Percentiles rank a stretch among this genome's conserved stretches.
These are phyloP conservation scores for Pyrus communis DNA, from an alignment of 306 rosid species.

Conservation along the genomic window DNA sequence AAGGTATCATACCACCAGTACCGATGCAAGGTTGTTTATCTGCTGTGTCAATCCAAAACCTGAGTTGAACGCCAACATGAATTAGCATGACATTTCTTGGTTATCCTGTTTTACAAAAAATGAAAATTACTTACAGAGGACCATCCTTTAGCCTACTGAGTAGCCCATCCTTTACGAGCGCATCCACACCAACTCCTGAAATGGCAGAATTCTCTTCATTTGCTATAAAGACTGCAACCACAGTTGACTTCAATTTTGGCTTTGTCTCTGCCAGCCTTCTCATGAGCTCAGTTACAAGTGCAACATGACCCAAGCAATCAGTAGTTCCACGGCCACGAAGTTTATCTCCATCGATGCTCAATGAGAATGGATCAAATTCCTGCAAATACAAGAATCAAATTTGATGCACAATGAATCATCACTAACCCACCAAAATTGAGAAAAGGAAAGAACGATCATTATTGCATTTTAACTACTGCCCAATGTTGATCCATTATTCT, in stretches of 20 bases:
- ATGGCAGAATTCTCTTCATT: conserved; percentile 85
- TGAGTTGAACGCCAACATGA: conserved; percentile 16
- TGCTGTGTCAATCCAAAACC: conserved; percentile 90
- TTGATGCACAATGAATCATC: not conserved
- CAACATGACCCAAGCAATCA: conserved; percentile 93
- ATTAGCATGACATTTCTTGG: not conserved
- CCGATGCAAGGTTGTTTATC: conserved; percentile 95
- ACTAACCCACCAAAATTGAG: not conserved
- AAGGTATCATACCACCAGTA: conserved; percentile 91
- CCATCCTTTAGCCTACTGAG: conserved; percentile 67
- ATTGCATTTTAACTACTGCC: not conserved
- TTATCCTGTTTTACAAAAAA: not conserved
- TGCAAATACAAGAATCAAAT: conserved; percentile 10
- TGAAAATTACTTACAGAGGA: conserved; percentile 58
- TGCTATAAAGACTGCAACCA: conserved; percentile 83
- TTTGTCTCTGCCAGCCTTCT: conserved; percentile 73
- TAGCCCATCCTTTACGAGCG: conserved; percentile 72
- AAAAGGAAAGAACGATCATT: not conserved
- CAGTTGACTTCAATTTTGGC: conserved; percentile 64
- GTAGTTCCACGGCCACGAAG: conserved; percentile 93
- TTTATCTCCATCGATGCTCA: conserved; percentile 82
- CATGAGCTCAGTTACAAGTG: conserved; percentile 77
- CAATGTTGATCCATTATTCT: not conserved
- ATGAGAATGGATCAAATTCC: conserved; percentile 90
- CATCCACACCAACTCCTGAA: conserved; percentile 83